Conservation (phyloP, 257 asterid species). For the Rhazya stricta region DNA sequence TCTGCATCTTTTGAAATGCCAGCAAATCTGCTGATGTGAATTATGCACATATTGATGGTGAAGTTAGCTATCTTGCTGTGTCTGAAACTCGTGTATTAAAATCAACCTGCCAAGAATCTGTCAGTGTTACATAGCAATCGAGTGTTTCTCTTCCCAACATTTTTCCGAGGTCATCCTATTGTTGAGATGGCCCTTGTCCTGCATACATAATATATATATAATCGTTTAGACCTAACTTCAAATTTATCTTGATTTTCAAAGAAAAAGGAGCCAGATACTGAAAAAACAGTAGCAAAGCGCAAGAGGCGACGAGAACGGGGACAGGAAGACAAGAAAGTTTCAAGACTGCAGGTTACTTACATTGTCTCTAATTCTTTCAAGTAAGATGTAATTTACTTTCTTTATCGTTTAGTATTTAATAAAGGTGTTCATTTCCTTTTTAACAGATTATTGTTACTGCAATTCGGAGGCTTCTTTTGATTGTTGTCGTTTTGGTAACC, state of each 20-base stretch:
- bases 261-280: constrained; percentile 58
- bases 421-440: constrained; percentile 11
- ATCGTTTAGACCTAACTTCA: neutral
- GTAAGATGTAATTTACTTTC: neutral
- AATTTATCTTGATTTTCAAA: constrained; percentile 14
- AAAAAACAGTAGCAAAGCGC: constrained; percentile 45
- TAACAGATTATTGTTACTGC: constrained; percentile 43
- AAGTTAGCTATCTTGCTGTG: neutral
- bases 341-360: constrained; percentile 56
- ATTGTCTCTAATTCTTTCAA: neutral
- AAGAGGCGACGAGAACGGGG: constrained; percentile 50
- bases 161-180: neutral
- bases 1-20: neutral
- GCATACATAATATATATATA: neutral
- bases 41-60: neutral
- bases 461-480: constrained; percentile 34
- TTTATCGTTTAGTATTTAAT: constrained; percentile 14
- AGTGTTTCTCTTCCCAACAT: neutral
- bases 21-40: neutral
- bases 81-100: neutral
- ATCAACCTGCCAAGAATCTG: neutral
- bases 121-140: neutral
- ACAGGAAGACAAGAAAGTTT: constrained; percentile 44
- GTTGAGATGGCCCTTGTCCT: neutral
- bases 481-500: constrained; percentile 27